phyloP scores from a whole-genome alignment of 1,284 basidiomycete species.

The Tausonia pullulans region DNA sequence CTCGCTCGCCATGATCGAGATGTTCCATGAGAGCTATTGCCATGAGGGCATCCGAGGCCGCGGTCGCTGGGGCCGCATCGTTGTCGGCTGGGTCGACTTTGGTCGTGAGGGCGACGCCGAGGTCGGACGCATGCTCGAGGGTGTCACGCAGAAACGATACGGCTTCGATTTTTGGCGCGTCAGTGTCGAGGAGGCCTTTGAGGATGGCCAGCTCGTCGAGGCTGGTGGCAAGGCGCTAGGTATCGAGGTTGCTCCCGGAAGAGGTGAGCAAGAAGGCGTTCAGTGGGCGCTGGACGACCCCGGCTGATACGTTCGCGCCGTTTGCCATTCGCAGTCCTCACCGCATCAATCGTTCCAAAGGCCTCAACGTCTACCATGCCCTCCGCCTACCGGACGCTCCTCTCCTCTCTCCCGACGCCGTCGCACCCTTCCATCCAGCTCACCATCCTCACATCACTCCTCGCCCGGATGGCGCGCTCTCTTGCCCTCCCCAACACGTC shows the following conservation, averaged over 20 bases:
- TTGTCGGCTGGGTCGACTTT: slow-evolving; percentile 16
- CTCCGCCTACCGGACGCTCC: slow-evolving; percentile 40
- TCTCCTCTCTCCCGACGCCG: slow-evolving; percentile 60
- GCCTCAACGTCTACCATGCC: background rate
- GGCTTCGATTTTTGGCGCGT: slow-evolving; percentile 8
- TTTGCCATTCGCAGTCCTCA: too few relatives aligned
- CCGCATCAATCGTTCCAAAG: too few relatives aligned
- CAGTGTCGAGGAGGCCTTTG: slow-evolving; percentile 14
- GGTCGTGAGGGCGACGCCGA: background rate
- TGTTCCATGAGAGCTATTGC: slow-evolving; percentile 10
- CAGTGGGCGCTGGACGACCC: too few relatives aligned
- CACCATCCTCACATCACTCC: slow-evolving; percentile 53
- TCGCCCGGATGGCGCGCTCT: slow-evolving; percentile 53
- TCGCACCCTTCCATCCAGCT: slow-evolving; percentile 58
- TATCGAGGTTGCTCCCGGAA: background rate
- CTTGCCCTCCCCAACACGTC: slow-evolving; percentile 54
- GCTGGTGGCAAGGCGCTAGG: background rate
- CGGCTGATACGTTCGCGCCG: too few relatives aligned
- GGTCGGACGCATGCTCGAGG: background rate
- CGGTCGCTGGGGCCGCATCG: slow-evolving; percentile 11
- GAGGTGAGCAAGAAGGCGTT: background rate
- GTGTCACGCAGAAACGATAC: background rate
- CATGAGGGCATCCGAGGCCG: background rate
- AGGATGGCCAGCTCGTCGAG: background rate
- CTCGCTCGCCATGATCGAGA: slow-evolving; percentile 11